A percentile compares a stretch with the other conserved stretches of the same genome.
Evolutionary conservation across 371 early-diverging fungal species (phyloP).

Genomic region (Coemansia sp.): DNA sequence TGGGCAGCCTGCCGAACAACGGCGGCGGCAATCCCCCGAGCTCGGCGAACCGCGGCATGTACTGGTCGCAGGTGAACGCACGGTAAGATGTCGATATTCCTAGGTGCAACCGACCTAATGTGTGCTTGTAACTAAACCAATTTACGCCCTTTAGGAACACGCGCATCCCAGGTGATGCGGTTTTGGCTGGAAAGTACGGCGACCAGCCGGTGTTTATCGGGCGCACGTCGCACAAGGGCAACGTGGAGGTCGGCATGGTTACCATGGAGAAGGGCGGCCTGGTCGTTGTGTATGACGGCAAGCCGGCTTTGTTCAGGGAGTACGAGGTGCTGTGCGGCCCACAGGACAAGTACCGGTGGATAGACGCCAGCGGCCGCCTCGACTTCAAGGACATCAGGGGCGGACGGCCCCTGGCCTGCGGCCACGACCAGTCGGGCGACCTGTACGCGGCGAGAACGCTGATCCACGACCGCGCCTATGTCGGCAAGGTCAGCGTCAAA

Average conservation of each 20-base stretch:
- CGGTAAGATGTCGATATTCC: conserved; percentile 12
- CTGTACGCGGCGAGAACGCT: conserved; percentile 52
- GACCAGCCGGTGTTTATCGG: conserved; percentile 57
- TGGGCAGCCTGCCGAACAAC: not conserved
- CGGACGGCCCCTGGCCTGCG: conserved; percentile 47
- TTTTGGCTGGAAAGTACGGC: conserved; percentile 54
- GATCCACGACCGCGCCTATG: conserved; percentile 49
- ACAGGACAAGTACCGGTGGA: conserved; percentile 54
- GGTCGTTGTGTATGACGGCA: conserved; percentile 53
- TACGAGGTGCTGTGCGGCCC: conserved; percentile 59
- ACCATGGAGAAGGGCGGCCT: conserved; percentile 51
- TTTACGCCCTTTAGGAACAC: conserved; percentile 10
- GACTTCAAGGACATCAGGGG: conserved; percentile 21
- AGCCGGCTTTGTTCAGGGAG: conserved; percentile 51
- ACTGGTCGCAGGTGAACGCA: conserved; percentile 12
- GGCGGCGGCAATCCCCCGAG: not conserved
- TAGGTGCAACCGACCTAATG: too few species aligned
- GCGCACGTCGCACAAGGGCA: conserved; percentile 53
- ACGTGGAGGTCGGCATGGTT: conserved; percentile 57
- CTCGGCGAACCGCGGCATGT: conserved; percentile 11
- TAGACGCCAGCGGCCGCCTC: conserved; percentile 36
- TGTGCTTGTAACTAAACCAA: too few species aligned
- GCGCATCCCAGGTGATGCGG: conserved; percentile 55
- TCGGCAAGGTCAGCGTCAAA: conserved; percentile 52
- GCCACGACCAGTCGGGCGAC: conserved; percentile 52